These are phyloP conservation scores for Solanum chilense DNA, from an alignment of 257 asterid species.

Conservation along the genomic window DNA sequence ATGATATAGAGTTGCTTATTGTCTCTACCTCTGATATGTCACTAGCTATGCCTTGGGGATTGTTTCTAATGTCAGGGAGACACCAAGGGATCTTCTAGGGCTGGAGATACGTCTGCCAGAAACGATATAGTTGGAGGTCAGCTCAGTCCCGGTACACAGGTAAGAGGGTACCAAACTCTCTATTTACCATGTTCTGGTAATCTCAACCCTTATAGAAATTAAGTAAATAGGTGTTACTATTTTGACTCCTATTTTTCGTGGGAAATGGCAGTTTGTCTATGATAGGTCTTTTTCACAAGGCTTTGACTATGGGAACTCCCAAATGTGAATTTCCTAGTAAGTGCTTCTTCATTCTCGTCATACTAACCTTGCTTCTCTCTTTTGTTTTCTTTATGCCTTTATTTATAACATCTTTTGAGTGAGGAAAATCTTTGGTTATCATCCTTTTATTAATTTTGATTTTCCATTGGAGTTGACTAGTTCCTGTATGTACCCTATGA, in stretches of 20 bases:
- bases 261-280: slow-evolving; percentile 38
- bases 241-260: neutral
- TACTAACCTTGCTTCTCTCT: neutral
- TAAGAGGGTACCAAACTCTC: neutral
- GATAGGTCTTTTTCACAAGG: slow-evolving; percentile 43
- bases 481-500: neutral
- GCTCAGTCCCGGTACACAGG: slow-evolving; percentile 36
- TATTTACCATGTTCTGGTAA: neutral
- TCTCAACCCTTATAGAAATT: neutral
- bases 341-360: slow-evolving; percentile 7
- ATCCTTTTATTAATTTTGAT: neutral
- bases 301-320: slow-evolving; percentile 41
- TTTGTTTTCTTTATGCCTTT: neutral
- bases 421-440: neutral
- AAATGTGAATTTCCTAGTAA: slow-evolving; percentile 33
- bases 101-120: slow-evolving; percentile 31
- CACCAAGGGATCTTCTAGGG: slow-evolving; percentile 43
- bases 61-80: slow-evolving; percentile 39
- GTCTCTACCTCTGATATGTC: neutral
- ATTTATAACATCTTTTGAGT: neutral
- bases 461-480: neutral
- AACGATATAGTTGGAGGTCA: slow-evolving; percentile 27
- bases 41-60: slow-evolving; percentile 1
- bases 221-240: neutral
- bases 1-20: neutral